Conservation (phyloP, 139 green algal genomes). For the Diplosphaera chodatii region DNA sequence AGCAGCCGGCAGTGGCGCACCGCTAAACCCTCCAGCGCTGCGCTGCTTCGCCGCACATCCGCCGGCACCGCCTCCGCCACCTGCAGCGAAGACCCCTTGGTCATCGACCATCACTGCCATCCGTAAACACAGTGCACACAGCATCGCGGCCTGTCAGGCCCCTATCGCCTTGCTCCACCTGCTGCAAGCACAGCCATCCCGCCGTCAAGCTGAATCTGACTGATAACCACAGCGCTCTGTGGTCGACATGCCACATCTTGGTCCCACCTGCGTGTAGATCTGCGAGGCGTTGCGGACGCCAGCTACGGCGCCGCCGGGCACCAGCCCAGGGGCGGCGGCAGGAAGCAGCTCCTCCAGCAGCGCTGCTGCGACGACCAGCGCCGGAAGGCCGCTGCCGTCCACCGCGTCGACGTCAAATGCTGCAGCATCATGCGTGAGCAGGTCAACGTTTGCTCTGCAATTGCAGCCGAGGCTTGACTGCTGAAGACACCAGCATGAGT, state of each 20-base stretch:
- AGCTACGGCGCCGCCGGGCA: not conserved
- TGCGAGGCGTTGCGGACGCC: not conserved
- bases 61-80: not conserved
- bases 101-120: too few relatives aligned
- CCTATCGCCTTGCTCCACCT: too few relatives aligned
- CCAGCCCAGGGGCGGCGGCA: not conserved
- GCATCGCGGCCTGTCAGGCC: too few relatives aligned
- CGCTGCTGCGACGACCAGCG: constrained; percentile 31
- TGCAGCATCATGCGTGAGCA: too few relatives aligned
- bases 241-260: too few relatives aligned
- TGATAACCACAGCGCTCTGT: too few relatives aligned
- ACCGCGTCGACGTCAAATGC: not conserved
- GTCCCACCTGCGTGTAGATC: not conserved
- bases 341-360: constrained; percentile 37
- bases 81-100: not conserved
- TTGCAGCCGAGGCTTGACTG: too few relatives aligned
- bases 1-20: constrained; percentile 31
- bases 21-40: constrained; percentile 30
- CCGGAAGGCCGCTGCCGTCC: not conserved
- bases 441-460: too few relatives aligned
- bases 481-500: too few relatives aligned
- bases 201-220: too few relatives aligned
- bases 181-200: too few relatives aligned
- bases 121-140: too few relatives aligned
- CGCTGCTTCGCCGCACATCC: constrained; percentile 16